Conservation (phyloP, 257 asterid genomes). For the Fraxinus pennsylvanica region DNA sequence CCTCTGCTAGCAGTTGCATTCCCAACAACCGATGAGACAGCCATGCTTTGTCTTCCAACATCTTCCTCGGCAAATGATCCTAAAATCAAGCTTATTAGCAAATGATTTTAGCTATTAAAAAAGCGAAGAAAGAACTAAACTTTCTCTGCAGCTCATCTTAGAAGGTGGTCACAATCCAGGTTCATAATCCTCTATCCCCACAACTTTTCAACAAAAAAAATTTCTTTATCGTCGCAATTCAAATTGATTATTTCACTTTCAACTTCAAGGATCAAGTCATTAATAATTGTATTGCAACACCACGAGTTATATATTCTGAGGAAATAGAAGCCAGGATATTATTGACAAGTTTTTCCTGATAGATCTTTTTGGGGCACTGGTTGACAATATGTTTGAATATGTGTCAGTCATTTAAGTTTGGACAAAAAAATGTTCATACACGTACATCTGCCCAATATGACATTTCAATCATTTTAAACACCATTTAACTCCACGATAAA, state of each 20-base stretch:
- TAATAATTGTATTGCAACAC: neutral
- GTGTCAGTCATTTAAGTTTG: neutral
- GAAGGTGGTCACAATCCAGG: neutral
- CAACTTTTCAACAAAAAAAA: too few relatives aligned
- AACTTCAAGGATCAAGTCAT: neutral
- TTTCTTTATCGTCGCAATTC: neutral
- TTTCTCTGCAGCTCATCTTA: neutral
- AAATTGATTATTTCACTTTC: neutral
- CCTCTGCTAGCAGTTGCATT: conserved; percentile 98
- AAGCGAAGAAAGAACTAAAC: neutral
- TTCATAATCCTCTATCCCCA: neutral
- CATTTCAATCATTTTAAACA: neutral
- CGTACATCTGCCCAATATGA: neutral
- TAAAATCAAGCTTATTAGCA: conserved; percentile 37
- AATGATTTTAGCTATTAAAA: neutral
- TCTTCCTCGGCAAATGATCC: conserved; percentile 99
- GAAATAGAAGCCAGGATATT: neutral
- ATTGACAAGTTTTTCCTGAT: neutral
- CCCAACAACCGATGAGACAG: conserved; percentile 65
- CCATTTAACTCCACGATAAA: neutral
- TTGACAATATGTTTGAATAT: neutral
- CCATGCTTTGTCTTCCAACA: conserved; percentile 86
- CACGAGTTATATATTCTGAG: neutral
- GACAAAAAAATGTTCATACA: too few relatives aligned
- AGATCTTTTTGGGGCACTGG: neutral